Evolutionary conservation across 306 rosid species (phyloP), one percentile per base, ranked within the genome.

Genomic region (Trifolium subterraneum): DNA sequence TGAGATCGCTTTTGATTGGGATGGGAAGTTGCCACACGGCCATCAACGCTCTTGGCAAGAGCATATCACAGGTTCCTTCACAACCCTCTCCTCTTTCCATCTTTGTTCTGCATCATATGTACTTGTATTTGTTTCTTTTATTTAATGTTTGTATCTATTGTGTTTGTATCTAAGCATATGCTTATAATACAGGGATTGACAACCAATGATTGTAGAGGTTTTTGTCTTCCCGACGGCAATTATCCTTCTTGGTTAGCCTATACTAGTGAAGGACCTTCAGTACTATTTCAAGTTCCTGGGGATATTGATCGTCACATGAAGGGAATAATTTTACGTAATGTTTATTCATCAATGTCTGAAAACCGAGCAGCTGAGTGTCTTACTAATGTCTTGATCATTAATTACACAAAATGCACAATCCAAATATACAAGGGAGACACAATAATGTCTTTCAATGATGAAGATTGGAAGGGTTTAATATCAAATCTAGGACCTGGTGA

Each of bases 21-120:
- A 6, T 50, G 10, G 4, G 56, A 50, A 50, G 10, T 16, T 50
- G 10, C 10, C 3, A 16, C 10, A 7, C 16, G 3, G 23, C 8
- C 23, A 16, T 50, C 3, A 7, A 50, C 4, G 16, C 56, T 50
- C 56, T 50, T 50, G 11, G 23, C 23, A 16, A 50, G 5, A 50
- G 10, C 23, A 50, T 50, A 50, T 50, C 56, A 16, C 56, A 47
- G 54, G 83, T 79, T 38, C 55, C 11, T 51, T 65, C 65, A n/a
- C 29, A 4, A 1, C 6, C 27, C 2, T 19, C 64, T 15, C 29
- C 2, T 6, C 20, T 8, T n/a, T 25, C 29, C 29, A 25, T 25
- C 29, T 25, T 2, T 25, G 29, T 25, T 25, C 29, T 25, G 2
- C 29, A 25, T 25, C 29, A 25, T 25, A 25, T 25, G 29, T 25